Percentiles rank a stretch among this genome's conserved stretches.
phyloP scores from a whole-genome alignment of 352 stramenopile species.

The Phytopythium ostracodes region DNA sequence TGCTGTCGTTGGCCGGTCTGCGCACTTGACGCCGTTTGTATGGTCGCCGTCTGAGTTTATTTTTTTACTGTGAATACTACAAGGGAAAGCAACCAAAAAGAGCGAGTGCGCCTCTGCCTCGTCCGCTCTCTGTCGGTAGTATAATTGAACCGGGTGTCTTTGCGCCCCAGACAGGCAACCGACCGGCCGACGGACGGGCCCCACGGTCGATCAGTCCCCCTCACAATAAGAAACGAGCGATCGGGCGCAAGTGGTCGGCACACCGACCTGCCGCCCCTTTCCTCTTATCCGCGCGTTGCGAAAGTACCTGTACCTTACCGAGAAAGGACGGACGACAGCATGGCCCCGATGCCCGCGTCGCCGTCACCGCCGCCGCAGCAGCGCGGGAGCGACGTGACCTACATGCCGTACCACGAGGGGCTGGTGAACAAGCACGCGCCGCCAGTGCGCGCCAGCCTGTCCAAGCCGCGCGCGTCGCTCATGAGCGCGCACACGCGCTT shows the following conservation, averaged over 20 bases:
- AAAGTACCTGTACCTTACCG: not conserved
- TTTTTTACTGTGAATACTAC: not conserved
- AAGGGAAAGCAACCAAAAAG: not conserved
- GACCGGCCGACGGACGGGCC: too few relatives aligned
- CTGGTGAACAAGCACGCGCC: constrained; percentile 35
- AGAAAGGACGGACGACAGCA: not conserved
- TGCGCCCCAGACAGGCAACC: not conserved
- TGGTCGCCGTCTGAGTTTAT: not conserved
- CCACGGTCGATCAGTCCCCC: too few relatives aligned
- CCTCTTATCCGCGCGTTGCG: not conserved
- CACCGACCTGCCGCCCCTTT: not conserved
- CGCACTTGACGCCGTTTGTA: not conserved
- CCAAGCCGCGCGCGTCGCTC: constrained; percentile 20
- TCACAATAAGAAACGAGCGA: not conserved
- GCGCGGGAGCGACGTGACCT: constrained; percentile 29
- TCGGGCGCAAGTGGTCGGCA: not conserved
- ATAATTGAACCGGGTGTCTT: not conserved
- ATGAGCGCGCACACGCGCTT: constrained; percentile 11
- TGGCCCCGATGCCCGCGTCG: not conserved
- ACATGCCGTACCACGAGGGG: constrained; percentile 51
- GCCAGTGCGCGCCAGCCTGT: constrained; percentile 28
- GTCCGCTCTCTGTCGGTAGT: not conserved
- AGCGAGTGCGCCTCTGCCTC: not conserved
- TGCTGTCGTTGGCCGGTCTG: too few relatives aligned
- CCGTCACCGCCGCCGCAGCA: not conserved